Percentiles rank a stretch among this genome's conserved stretches.
These are phyloP conservation scores for Neonectria hederae DNA, from an alignment of 2,329 filamentous ascomycete species.

Conservation along the genomic window DNA sequence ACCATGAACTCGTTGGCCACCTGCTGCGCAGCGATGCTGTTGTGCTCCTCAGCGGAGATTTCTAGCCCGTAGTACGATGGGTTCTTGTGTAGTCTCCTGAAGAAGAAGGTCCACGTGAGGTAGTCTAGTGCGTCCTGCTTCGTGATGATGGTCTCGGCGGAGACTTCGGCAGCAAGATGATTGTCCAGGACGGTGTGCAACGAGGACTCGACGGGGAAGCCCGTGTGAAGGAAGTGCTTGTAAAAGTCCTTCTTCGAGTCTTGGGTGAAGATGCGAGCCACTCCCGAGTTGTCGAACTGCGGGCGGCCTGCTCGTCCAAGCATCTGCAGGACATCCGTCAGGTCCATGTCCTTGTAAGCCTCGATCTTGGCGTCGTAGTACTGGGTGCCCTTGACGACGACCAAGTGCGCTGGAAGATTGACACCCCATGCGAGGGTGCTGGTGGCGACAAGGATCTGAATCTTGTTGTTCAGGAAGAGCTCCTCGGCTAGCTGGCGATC, in stretches of 20 bases:
- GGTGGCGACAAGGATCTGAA: slow-evolving; percentile 94
- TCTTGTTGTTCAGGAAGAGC: slow-evolving; percentile 96
- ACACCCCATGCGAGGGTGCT: slow-evolving; percentile 98
- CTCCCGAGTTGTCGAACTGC: slow-evolving; percentile 95
- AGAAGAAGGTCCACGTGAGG: slow-evolving; percentile 99
- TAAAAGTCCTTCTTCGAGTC: slow-evolving; percentile 99
- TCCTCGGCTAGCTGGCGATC: slow-evolving; percentile 93
- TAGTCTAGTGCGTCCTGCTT: slow-evolving; percentile 99
- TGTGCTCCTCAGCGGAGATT: slow-evolving; percentile 92
- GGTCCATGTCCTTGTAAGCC: slow-evolving; percentile 98
- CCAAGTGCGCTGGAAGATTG: slow-evolving; percentile 94
- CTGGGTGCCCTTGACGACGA: slow-evolving; percentile 97
- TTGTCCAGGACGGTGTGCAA: slow-evolving; percentile 97
- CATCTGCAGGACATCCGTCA: slow-evolving; percentile 98
- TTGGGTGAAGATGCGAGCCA: slow-evolving; percentile 96
- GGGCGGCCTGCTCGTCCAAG: slow-evolving; percentile 93
- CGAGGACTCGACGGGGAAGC: slow-evolving; percentile 96
- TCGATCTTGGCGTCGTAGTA: slow-evolving; percentile 98
- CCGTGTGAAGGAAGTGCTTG: slow-evolving; percentile 98
- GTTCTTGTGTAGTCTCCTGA: slow-evolving; percentile 95
- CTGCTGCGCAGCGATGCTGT: slow-evolving; percentile 83
- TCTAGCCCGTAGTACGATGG: slow-evolving; percentile 97
- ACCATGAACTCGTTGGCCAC: slow-evolving; percentile 96
- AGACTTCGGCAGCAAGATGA: slow-evolving; percentile 94
- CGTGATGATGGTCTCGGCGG: slow-evolving; percentile 88